Evolutionary conservation across 306 rosid species (phyloP).

Genomic region (Echinosophora koreensis): DNA sequence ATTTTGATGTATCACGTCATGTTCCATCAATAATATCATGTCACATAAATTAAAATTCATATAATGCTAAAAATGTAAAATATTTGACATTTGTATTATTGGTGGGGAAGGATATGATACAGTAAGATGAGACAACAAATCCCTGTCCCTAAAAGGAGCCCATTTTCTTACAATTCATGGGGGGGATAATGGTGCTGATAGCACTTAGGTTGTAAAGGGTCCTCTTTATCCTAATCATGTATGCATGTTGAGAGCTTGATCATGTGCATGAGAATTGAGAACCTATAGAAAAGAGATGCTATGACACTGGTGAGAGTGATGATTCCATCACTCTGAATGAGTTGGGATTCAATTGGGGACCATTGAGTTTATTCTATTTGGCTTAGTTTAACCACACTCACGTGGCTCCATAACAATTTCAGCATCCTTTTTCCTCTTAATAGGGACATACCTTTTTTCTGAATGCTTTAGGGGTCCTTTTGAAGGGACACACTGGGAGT

Average conservation of each 20-base stretch:
- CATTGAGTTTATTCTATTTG: conserved; percentile 40
- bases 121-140: no score
- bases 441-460: conserved; percentile 38
- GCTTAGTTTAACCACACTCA: conserved; percentile 45
- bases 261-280: conserved; percentile 57
- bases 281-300: background rate
- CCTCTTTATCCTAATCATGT: conserved; percentile 47
- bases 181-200: conserved; percentile 50
- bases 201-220: conserved; percentile 64
- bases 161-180: conserved; percentile 56
- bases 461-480: conserved; percentile 24
- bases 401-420: conserved; percentile 51
- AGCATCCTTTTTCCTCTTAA: conserved; percentile 35
- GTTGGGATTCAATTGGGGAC: conserved; percentile 46
- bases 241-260: conserved; percentile 44
- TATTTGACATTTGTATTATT: no score
- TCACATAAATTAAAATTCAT: no score
- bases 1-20: no score
- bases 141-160: no score
- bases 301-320: conserved; percentile 38
- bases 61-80: no score
- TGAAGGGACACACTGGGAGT: conserved; percentile 13
- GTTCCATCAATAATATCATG: no score
- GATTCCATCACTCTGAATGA: conserved; percentile 41
- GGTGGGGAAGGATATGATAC: no score